Evolutionary conservation across 805 yeast genomes (phyloP).

Genomic region (Kockiozyma suomiensis): DNA sequence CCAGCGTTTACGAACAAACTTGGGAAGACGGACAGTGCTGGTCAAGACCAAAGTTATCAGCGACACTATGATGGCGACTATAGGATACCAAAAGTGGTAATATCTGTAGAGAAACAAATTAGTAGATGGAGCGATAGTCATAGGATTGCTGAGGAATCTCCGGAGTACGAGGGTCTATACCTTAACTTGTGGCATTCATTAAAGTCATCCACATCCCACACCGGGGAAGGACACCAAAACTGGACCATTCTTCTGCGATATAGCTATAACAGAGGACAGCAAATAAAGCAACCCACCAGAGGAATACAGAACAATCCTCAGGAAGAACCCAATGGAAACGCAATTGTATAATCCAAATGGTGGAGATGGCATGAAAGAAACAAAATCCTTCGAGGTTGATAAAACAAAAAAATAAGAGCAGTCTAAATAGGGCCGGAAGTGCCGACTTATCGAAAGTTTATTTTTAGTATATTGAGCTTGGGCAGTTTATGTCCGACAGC

Average conservation of each 20-base stretch:
- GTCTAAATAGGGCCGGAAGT: no score
- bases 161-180: slow-evolving; percentile 39
- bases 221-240: slow-evolving; percentile 29
- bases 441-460: no score
- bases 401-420: no score
- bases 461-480: no score
- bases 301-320: neutral
- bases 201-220: slow-evolving; percentile 66
- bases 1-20: slow-evolving; percentile 15
- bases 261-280: neutral
- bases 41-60: slow-evolving; percentile 28
- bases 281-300: no score
- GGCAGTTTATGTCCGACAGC: no score
- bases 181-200: slow-evolving; percentile 54
- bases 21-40: slow-evolving; percentile 24
- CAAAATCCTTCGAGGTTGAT: no score
- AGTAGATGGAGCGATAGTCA: neutral
- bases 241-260: slow-evolving; percentile 3
- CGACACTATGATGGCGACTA: slow-evolving; percentile 35
- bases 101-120: slow-evolving; percentile 27
- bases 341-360: no score
- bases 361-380: no score
- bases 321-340: no score
- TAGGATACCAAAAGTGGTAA: slow-evolving; percentile 39
- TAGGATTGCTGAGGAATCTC: neutral